Conservation (phyloP, 768 basidiomycete species). For the Mrakia blollopis region DNA sequence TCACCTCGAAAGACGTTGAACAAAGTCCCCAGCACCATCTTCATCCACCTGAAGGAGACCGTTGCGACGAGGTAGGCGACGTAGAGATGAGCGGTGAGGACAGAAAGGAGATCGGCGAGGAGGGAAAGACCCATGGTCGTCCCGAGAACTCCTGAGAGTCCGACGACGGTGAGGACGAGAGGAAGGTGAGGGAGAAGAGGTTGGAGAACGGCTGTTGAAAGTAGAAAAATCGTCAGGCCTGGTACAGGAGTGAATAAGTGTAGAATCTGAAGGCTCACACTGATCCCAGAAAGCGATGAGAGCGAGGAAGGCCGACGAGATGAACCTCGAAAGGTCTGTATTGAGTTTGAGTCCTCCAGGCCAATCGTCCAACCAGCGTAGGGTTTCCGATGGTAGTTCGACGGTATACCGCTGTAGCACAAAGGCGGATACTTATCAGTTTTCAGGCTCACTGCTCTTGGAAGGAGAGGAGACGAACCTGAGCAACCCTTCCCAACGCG, state of each 20-base stretch:
- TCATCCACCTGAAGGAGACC: conserved; percentile 58
- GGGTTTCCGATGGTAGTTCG: conserved; percentile 51
- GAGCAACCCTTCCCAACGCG: neutral
- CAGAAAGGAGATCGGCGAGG: conserved; percentile 58
- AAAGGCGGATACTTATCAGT: neutral
- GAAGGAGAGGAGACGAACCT: conserved; percentile 23
- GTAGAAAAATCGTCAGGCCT: conserved; percentile 16
- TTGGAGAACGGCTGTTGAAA: conserved; percentile 36
- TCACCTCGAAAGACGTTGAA: conserved; percentile 88
- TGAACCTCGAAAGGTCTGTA: conserved; percentile 81
- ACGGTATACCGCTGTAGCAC: conserved; percentile 48
- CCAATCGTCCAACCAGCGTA: conserved; percentile 90
- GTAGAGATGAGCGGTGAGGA: conserved; percentile 68
- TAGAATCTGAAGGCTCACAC: conserved; percentile 50
- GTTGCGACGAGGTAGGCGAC: conserved; percentile 63
- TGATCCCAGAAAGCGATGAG: conserved; percentile 63
- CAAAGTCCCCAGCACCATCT: conserved; percentile 59
- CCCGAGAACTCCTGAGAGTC: conserved; percentile 43
- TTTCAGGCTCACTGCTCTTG: neutral
- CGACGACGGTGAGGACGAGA: conserved; percentile 40
- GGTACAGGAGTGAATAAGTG: no score
- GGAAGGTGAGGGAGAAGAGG: conserved; percentile 38
- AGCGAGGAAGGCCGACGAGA: conserved; percentile 64
- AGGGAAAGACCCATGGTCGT: conserved; percentile 64
- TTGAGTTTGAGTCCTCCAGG: conserved; percentile 94